Conservation (phyloP, 2,329 filamentous ascomycete species). For the Ceratocystis huliohia region DNA sequence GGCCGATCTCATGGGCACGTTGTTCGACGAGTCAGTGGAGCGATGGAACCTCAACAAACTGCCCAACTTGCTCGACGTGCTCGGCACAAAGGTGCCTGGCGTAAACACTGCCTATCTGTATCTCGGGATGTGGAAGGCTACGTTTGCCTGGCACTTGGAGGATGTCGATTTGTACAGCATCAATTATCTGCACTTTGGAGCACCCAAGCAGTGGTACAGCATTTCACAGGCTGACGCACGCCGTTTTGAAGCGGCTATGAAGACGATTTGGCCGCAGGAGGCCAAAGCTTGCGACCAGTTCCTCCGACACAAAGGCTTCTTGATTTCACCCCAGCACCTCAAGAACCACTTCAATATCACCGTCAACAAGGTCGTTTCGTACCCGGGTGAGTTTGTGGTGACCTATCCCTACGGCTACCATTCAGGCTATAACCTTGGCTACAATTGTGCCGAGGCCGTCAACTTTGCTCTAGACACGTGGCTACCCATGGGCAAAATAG, state of each 20-base stretch:
- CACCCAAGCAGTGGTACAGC: slow-evolving; percentile 98
- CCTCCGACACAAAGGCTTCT: slow-evolving; percentile 89
- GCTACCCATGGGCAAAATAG: slow-evolving; percentile 88
- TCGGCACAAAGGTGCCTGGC: slow-evolving; percentile 89
- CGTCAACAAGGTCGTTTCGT: slow-evolving; percentile 89
- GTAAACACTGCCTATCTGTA: slow-evolving; percentile 98
- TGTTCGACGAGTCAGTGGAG: slow-evolving; percentile 76
- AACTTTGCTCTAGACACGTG: slow-evolving; percentile 95
- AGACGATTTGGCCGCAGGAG: slow-evolving; percentile 84
- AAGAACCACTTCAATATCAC: slow-evolving; percentile 85
- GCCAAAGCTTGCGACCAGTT: slow-evolving; percentile 95
- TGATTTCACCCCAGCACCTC: slow-evolving; percentile 83
- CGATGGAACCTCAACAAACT: slow-evolving; percentile 92
- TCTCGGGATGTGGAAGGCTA: slow-evolving; percentile 98
- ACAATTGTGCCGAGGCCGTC: slow-evolving; percentile 97
- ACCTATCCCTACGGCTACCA: slow-evolving; percentile 98
- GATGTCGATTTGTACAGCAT: slow-evolving; percentile 99
- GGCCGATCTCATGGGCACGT: slow-evolving; percentile 86
- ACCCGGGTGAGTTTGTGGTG: slow-evolving; percentile 95
- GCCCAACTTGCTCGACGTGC: slow-evolving; percentile 81
- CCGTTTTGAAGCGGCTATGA: slow-evolving; percentile 90
- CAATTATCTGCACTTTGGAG: slow-evolving; percentile 98
- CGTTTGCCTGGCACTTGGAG: slow-evolving; percentile 97
- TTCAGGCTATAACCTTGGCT: slow-evolving; percentile 93
- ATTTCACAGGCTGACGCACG: slow-evolving; percentile 92